A percentile compares a stretch with the other conserved stretches of the same genome.
phyloP scores from a whole-genome alignment of 148 eudicot species.

The Silene latifolia region DNA sequence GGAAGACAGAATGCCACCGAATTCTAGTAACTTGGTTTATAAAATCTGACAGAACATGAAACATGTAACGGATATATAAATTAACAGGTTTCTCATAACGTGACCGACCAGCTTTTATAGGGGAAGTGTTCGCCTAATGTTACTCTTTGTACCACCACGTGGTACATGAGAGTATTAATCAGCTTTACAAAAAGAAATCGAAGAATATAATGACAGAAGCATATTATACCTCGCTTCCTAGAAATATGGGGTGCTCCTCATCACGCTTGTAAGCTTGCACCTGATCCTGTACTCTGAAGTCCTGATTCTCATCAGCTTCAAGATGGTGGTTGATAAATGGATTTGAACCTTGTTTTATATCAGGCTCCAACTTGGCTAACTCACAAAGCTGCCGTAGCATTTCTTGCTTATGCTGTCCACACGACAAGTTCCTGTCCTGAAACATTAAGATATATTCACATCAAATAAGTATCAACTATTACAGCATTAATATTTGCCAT shows the following conservation, averaged over 20 bases:
- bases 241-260: constrained; percentile 19
- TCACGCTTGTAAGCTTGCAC: constrained; percentile 25
- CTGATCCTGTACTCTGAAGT: constrained; percentile 22
- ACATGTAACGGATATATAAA: not conserved
- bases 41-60: too few relatives aligned
- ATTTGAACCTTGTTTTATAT: constrained; percentile 26
- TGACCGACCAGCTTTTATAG: too few relatives aligned
- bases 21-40: too few relatives aligned
- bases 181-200: too few relatives aligned
- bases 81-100: too few relatives aligned
- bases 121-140: too few relatives aligned
- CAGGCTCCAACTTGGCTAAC: constrained; percentile 55
- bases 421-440: constrained; percentile 65
- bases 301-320: constrained; percentile 27
- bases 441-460: constrained; percentile 1
- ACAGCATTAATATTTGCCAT: not conserved
- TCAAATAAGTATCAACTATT: not conserved
- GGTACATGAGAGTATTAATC: too few relatives aligned
- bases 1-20: too few relatives aligned
- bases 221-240: constrained; percentile 42
- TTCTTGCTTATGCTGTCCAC: constrained; percentile 71
- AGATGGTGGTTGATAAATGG: constrained; percentile 21
- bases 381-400: constrained; percentile 62
- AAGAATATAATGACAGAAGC: not conserved
- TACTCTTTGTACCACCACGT: too few relatives aligned